Evolutionary conservation across 1,284 basidiomycete genomes (phyloP), one percentile per base, ranked within the genome.

Genomic region (Apiotrichum sp.): DNA sequence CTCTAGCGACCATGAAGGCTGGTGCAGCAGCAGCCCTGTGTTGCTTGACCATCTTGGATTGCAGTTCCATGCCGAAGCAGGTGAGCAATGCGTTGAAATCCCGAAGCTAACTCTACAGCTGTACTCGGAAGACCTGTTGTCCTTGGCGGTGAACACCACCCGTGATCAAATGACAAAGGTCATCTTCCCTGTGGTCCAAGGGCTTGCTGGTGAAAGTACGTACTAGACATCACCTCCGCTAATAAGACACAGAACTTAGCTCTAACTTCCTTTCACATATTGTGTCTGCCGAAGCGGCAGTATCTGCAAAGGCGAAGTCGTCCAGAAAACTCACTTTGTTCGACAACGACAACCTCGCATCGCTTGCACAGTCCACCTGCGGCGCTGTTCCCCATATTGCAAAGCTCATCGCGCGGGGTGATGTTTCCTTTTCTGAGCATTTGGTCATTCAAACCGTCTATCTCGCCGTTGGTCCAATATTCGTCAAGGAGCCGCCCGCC

Each of bases 361-460:
- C 55, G 83, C 89, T 74, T 16, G 64, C 80, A 81, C 35, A 89
- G 86, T 72, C 86, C 83, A 68, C 82, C 80, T 6, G 74, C 86
- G 9, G 64, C 0, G 58, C 74, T 0, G 52, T 78, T 0, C 67
- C 70, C 4, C 72, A 71, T 8, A 68, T 79, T 6, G 67, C 77
- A 5, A 65, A 72, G 2, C 67, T 80, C 11, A 64, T 78, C 40
- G 59, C 62, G 31, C 67, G 72, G 8, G 60, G 67, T 1, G 83
- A 88, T 45, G 63, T 81, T 22, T 80, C 86, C 5, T 88, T 95
- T 84, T 87, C 88, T 2, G 93, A 96, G 59, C 76, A 83, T 0
- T 87, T 93, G 62, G 85, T 96, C 65, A 95, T 96, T 53, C 86
- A 89, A 64, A 85, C 86, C 0, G 89, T 96, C 3, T 97, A 93